Percentiles rank a stretch among this genome's conserved stretches.
Conservation (phyloP, 2,329 filamentous ascomycete genomes). For the Neopestalotiopsis clavispora region DNA sequence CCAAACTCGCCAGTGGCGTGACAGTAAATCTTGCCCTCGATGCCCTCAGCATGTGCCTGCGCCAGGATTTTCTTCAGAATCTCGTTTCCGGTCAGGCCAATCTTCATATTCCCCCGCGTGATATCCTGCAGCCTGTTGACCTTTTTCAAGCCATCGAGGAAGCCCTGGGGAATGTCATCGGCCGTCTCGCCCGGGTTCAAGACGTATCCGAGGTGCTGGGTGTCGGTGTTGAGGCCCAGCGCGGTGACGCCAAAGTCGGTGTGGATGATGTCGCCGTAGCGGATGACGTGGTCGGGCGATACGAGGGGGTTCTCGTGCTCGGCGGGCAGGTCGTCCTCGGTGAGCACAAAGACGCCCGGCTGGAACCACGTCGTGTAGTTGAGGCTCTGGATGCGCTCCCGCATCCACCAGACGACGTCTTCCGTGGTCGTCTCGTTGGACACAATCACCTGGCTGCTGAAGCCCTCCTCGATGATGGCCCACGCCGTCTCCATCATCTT, state of each 20-base stretch:
- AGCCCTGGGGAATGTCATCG: conserved; percentile 44
- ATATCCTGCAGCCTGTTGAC: conserved; percentile 55
- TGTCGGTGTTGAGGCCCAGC: conserved; percentile 53
- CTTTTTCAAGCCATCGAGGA: conserved; percentile 48
- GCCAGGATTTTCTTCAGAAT: conserved; percentile 44
- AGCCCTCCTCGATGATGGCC: conserved; percentile 52
- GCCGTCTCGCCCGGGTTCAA: conserved; percentile 47
- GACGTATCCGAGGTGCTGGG: conserved; percentile 56
- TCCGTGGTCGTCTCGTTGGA: conserved; percentile 48
- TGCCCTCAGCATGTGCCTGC: conserved; percentile 48
- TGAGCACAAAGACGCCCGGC: conserved; percentile 48
- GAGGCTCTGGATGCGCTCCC: conserved; percentile 51
- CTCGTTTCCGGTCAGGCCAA: conserved; percentile 49
- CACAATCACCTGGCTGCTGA: conserved; percentile 46
- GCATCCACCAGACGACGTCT: conserved; percentile 57
- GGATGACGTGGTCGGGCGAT: conserved; percentile 36
- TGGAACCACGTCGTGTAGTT: conserved; percentile 61
- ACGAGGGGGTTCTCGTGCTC: conserved; percentile 22
- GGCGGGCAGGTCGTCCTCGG: conserved; percentile 26
- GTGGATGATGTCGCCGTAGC: conserved; percentile 52
- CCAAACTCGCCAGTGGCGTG: conserved; percentile 58
- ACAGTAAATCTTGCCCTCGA: conserved; percentile 53
- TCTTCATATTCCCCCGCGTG: conserved; percentile 46
- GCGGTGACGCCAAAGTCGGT: conserved; percentile 55
- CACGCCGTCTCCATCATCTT: conserved; percentile 55